Base-by-base conservation (phyloP, 2,329 filamentous ascomycete genomes). In the Stagonosporopsis tanaceti region DNA sequence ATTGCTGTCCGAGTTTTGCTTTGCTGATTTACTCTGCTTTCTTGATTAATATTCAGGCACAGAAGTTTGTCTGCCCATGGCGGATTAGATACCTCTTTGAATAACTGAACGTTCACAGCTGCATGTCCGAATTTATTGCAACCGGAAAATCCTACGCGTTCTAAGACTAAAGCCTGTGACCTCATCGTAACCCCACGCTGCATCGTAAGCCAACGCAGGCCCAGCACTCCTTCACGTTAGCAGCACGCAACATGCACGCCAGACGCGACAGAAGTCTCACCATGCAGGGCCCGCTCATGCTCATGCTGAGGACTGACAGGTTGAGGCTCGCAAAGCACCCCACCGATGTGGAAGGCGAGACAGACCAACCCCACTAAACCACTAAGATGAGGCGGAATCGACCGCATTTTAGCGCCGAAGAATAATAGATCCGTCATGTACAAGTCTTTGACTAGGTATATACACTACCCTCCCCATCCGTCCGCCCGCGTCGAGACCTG, bases 341-440 rank as follows among this genome's bases (percentile, higher is more conserved):
- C 53, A 62, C 64, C 47, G 63, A 68, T 62, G 27, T 58, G 68
- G 62, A 64, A 68, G 60, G 65, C 63, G 53, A 63, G 60, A 57
- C 63, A 64, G 55, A 59, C 30, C 63, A 61, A 63, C 65, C 42
- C 47, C 59, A 62, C 65, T 50, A 54, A 47, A 50, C 45, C 59
- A 62, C 65, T 50, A 52, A 47, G 45, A 45, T 55, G 60, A 60
- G 54, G 61, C 53, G 61, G 65, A 57, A 62, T 61, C 65, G 66
- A 58, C 42, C 44, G 47, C 30, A 37, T 27, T 50, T 57, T 69
- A 68, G 67, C 64, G 67, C 69, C 57, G 68, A 64, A 64, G 64
- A 67, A 59, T 62, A 66, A 62, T 57, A 65, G 57, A 56, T 57
- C 67, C 68, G 70, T 73, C 69, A 74, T 75, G 14, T 39, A 24